Evolutionary conservation across 179 eudicot genomes (phyloP).

Genomic region (Sideroxylon spinosum): DNA sequence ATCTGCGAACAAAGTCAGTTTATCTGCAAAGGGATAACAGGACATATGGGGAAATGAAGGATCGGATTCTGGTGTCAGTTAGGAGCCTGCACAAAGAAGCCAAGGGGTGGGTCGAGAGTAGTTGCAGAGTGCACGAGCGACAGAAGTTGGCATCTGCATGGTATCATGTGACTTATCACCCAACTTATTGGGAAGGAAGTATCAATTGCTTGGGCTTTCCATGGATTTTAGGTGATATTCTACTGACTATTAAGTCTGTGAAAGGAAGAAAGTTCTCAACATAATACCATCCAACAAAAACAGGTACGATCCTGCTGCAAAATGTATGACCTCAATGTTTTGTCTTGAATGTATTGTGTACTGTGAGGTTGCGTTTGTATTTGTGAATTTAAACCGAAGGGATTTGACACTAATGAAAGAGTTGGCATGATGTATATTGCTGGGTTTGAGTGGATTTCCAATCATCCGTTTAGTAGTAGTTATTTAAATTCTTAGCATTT

Average conservation of each 20-base stretch:
- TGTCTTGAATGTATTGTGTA: neutral
- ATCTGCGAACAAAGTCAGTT: constrained; percentile 43
- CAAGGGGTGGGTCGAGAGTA: constrained; percentile 63
- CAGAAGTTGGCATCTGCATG: constrained; percentile 85
- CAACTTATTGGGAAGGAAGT: constrained; percentile 46
- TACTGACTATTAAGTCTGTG: constrained; percentile 51
- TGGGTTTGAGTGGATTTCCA: no score
- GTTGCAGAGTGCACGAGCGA: constrained; percentile 41
- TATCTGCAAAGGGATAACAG: constrained; percentile 74
- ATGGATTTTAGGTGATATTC: constrained; percentile 71
- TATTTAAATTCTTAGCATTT: no score
- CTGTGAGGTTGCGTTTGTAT: no score
- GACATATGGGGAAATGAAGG: constrained; percentile 66
- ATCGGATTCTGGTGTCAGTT: constrained; percentile 61
- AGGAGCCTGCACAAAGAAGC: constrained; percentile 71
- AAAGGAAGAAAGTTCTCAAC: constrained; percentile 17
- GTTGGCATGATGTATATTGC: no score
- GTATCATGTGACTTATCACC: constrained; percentile 85
- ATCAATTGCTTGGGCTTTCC: constrained; percentile 76
- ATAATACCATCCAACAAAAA: neutral
- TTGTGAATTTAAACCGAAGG: no score
- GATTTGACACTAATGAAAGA: no score
- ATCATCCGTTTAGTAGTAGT: no score
- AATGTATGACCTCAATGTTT: neutral
- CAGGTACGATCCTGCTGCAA: constrained; percentile 5